Base-by-base conservation (phyloP, 768 basidiomycete species). In the Lactifluus volemus region DNA sequence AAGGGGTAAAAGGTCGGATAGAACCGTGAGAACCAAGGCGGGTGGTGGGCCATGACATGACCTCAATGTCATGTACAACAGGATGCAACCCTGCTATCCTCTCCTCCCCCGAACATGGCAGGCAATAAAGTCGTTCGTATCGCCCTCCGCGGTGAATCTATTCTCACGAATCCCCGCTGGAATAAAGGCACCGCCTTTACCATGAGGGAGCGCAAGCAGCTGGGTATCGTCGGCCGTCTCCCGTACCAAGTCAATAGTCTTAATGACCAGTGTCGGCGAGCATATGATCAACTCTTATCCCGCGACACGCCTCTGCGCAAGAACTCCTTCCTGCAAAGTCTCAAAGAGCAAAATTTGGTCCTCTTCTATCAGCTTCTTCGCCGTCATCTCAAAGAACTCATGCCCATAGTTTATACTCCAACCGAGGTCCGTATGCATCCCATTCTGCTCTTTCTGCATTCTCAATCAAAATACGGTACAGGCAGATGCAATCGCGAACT, bases 131-230 rank as follows among this genome's bases (percentile, higher is more conserved):
- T 60, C 25, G 66, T 71, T 53, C 76, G 73, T 38, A 73, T 88
- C 49, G 79, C 84, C 21, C 73, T 89, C 15, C 79, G 79, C 36
- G 88, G 89, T 9, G 78, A 83, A 4, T 75, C 76, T 3, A 69
- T 93, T 29, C 79, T 93, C 55, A 80, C 78, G 19, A 81, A 76
- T 49, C 85, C 89, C 0, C 78, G 82, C 12, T 86, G 81, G 72
- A 88, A 88, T 77, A 89, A 89, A 72, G 92, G 92, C 15, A 89
- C 85, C 8, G 89, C 81, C 1, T 94, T 93, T 73, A 82, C 84
- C 0, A 51, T 68, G 8, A 69, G 77, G 10, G 92, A 96, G 72
- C 79, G 92, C 44, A 78, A 81, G 51, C 78, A 76, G 0, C 88
- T 96, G 58, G 86, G 86, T 19, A 74, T 87, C n/a, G 63, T 65